These are phyloP conservation scores for Alternaria brassicae DNA, from an alignment of 2,329 filamentous ascomycete genomes.

Conservation along the genomic window DNA sequence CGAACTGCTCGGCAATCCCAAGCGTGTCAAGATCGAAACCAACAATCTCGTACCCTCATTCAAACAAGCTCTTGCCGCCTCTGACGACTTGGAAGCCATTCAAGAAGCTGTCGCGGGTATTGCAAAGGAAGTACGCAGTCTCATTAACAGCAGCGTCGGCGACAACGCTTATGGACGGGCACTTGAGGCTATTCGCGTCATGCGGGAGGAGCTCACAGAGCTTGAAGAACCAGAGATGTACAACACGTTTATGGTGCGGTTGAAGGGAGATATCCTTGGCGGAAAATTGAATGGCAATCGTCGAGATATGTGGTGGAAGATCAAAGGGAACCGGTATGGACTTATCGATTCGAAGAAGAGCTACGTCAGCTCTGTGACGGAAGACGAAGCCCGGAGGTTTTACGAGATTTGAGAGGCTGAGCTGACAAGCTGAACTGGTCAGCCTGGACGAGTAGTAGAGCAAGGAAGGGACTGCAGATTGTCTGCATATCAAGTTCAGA, in stretches of 20 bases:
- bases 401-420: constrained; percentile 29
- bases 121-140: constrained; percentile 70
- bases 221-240: constrained; percentile 79
- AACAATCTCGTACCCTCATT: constrained; percentile 90
- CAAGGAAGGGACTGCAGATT: neutral
- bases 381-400: constrained; percentile 69
- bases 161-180: constrained; percentile 76
- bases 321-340: constrained; percentile 72
- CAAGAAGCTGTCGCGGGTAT: constrained; percentile 76
- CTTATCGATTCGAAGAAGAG: constrained; percentile 71
- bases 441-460: neutral
- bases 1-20: constrained; percentile 72
- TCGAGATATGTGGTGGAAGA: constrained; percentile 80
- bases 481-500: neutral
- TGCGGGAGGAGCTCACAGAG: constrained; percentile 78
- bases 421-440: neutral
- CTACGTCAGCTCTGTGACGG: constrained; percentile 69
- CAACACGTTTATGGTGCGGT: constrained; percentile 72
- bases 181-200: constrained; percentile 75
- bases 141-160: constrained; percentile 76
- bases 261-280: constrained; percentile 75
- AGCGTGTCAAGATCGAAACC: constrained; percentile 63
- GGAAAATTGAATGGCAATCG: constrained; percentile 78
- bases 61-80: constrained; percentile 74
- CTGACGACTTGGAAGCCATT: constrained; percentile 68